These are phyloP conservation scores for Cryptococcus maquisensis DNA, from an alignment of 1,284 basidiomycete genomes.

Conservation along the genomic window DNA sequence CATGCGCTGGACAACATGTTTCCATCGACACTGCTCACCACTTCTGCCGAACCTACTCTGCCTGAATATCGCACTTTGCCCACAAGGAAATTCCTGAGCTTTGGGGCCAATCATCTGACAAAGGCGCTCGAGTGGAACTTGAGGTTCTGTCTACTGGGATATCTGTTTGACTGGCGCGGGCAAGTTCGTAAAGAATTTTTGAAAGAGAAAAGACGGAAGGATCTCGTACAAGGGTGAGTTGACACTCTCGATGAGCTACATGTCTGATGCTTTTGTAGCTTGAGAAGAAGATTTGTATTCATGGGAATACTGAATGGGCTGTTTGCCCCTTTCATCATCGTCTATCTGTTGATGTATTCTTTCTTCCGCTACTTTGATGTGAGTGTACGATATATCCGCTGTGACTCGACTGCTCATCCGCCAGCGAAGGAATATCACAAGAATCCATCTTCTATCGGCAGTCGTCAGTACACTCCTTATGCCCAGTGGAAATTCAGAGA, in stretches of 20 bases:
- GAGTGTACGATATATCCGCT: constrained; percentile 21
- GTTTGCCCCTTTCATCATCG: constrained; percentile 93
- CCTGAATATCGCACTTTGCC: constrained; percentile 20
- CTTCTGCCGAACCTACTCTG: constrained; percentile 19
- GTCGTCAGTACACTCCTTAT: constrained; percentile 86
- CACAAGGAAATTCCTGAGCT: constrained; percentile 34
- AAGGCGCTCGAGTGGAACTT: constrained; percentile 94
- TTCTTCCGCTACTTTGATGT: constrained; percentile 99
- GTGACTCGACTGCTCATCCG: not conserved
- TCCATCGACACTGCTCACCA: constrained; percentile 29
- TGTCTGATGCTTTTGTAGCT: constrained; percentile 50
- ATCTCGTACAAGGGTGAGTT: constrained; percentile 76
- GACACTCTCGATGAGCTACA: not conserved
- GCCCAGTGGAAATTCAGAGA: constrained; percentile 99
- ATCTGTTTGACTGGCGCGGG: constrained; percentile 82
- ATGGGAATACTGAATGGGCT: constrained; percentile 93
- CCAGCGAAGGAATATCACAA: constrained; percentile 86
- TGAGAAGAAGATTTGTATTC: constrained; percentile 82
- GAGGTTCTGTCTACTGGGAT: constrained; percentile 88
- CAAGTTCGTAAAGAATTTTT: constrained; percentile 85
- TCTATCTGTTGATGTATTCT: constrained; percentile 95
- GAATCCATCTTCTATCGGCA: constrained; percentile 89
- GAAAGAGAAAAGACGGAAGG: constrained; percentile 70
- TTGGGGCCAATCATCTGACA: constrained; percentile 58
- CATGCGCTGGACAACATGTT: constrained; percentile 37